These are phyloP conservation scores for Camelina laxa DNA, from an alignment of 345 rosid species.

Conservation along the genomic window DNA sequence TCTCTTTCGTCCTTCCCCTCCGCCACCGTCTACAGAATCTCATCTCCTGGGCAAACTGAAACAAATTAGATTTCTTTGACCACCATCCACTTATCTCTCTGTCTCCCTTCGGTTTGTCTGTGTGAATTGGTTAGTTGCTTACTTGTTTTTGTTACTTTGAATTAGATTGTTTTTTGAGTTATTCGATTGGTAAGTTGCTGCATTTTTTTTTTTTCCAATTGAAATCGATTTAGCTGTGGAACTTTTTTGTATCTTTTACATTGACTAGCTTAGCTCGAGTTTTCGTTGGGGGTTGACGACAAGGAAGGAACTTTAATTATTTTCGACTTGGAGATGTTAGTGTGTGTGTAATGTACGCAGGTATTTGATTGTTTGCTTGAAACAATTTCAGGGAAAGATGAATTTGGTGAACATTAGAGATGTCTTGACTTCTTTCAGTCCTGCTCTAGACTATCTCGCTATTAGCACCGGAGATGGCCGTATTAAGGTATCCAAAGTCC, in stretches of 20 bases:
- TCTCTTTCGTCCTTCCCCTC: constrained; percentile 4
- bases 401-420: constrained; percentile 68
- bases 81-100: background rate
- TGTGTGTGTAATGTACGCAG: background rate
- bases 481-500: constrained; percentile 57
- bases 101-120: constrained; percentile 5
- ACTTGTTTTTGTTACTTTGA: background rate
- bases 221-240: background rate
- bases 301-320: background rate
- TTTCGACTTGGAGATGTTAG: background rate
- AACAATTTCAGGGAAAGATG: constrained; percentile 58
- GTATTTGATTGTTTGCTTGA: constrained; percentile 20
- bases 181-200: background rate
- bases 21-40: background rate
- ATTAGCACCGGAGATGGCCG: constrained; percentile 86
- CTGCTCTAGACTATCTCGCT: constrained; percentile 75
- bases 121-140: constrained; percentile 29
- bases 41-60: background rate
- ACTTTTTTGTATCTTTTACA: background rate
- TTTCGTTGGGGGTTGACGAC: background rate
- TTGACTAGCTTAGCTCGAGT: background rate
- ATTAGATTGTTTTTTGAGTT: background rate
- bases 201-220: background rate
- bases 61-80: background rate
- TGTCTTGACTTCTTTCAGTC: constrained; percentile 79